Conservation (phyloP, 306 rosid species). For the Arachis stenosperma region DNA sequence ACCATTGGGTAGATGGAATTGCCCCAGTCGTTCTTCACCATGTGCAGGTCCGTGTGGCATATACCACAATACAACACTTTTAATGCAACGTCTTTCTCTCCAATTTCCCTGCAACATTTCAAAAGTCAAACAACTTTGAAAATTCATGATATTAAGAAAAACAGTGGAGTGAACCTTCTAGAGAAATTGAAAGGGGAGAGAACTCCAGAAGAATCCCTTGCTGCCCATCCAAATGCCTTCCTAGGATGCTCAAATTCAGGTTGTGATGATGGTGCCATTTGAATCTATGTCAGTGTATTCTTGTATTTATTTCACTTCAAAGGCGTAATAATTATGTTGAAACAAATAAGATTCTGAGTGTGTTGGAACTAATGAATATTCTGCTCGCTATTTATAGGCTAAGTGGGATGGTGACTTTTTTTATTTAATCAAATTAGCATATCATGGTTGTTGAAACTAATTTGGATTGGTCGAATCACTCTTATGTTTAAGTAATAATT, state of each 20-base stretch:
- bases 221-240: slow-evolving; percentile 41
- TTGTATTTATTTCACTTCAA: neutral
- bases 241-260: slow-evolving; percentile 29
- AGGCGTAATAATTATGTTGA: neutral
- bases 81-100: slow-evolving; percentile 45
- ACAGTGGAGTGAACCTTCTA: slow-evolving; percentile 29
- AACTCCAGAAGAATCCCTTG: slow-evolving; percentile 36
- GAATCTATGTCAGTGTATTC: neutral
- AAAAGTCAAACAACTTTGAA: too few relatives aligned
- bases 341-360: too few relatives aligned
- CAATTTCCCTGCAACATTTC: slow-evolving; percentile 36
- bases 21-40: slow-evolving; percentile 43
- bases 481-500: too few relatives aligned
- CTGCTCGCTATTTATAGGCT: too few relatives aligned
- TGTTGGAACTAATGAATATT: too few relatives aligned
- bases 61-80: slow-evolving; percentile 50
- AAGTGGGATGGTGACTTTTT: too few relatives aligned
- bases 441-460: too few relatives aligned
- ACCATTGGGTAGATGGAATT: slow-evolving; percentile 37
- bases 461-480: too few relatives aligned
- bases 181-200: slow-evolving; percentile 50
- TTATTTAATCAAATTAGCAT: too few relatives aligned
- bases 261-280: slow-evolving; percentile 13
- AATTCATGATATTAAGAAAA: neutral
- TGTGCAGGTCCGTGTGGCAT: slow-evolving; percentile 49